Conservation (phyloP, 495 filamentous ascomycete genomes). For the Penicillium flavigenum region DNA sequence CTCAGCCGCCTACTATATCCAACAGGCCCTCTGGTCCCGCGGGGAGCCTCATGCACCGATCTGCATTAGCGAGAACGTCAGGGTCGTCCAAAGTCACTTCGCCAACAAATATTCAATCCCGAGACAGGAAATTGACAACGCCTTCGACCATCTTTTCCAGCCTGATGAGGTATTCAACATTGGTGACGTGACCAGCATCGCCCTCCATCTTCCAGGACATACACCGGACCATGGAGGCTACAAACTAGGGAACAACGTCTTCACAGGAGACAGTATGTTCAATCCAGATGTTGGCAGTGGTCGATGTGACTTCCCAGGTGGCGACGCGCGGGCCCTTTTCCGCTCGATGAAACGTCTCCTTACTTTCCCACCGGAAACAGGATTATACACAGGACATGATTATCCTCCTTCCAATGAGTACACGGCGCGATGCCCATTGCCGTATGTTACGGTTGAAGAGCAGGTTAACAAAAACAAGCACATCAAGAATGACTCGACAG, state of each 20-base stretch:
- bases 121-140: conserved; percentile 33
- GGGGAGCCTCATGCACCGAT: conserved; percentile 30
- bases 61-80: conserved; percentile 51
- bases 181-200: conserved; percentile 41
- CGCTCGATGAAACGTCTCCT: conserved; percentile 46
- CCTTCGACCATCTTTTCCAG: conserved; percentile 49
- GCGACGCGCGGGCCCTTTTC: conserved; percentile 40
- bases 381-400: conserved; percentile 46
- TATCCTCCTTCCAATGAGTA: conserved; percentile 35
- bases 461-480: conserved; percentile 52
- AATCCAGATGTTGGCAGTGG: conserved; percentile 54
- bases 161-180: conserved; percentile 49
- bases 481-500: conserved; percentile 36
- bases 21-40: conserved; percentile 31
- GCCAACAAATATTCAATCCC: conserved; percentile 44
- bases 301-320: conserved; percentile 56
- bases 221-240: conserved; percentile 59
- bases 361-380: conserved; percentile 36
- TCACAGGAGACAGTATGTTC: conserved; percentile 56
- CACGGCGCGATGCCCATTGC: conserved; percentile 20
- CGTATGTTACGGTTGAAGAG: conserved; percentile 47
- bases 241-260: conserved; percentile 53
- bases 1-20: conserved; percentile 53
- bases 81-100: conserved; percentile 44
- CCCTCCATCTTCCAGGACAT: conserved; percentile 54